These are phyloP conservation scores for Porogramme epimiltina DNA, from an alignment of 1,284 basidiomycete genomes.

Conservation along the genomic window DNA sequence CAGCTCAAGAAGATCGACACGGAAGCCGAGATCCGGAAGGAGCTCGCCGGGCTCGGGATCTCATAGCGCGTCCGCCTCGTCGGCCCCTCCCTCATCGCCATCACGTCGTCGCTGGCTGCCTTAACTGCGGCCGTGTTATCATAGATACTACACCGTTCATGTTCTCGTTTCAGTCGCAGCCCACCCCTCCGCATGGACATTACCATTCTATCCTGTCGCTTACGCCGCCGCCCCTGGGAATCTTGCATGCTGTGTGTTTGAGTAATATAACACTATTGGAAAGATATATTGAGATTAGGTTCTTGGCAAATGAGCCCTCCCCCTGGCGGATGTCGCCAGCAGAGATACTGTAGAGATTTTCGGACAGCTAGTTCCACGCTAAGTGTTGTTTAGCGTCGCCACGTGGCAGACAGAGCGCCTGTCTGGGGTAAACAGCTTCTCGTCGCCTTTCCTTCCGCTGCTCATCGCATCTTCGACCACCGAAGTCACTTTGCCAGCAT, in stretches of 20 bases:
- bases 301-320: not conserved
- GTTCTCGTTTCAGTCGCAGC: not conserved
- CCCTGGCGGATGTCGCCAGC: not conserved
- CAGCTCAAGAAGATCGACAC: constrained; percentile 95
- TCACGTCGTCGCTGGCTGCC: not conserved
- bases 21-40: constrained; percentile 81
- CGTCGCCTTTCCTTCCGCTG: too few species aligned
- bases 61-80: constrained; percentile 18
- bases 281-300: not conserved
- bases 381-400: not conserved
- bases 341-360: not conserved
- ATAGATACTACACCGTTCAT: not conserved
- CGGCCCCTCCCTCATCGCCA: not conserved
- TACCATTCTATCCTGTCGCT: not conserved
- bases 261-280: not conserved
- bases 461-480: too few species aligned
- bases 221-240: not conserved
- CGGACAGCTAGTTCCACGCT: too few species aligned
- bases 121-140: not conserved
- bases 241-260: not conserved
- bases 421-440: not conserved
- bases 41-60: constrained; percentile 58
- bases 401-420: not conserved
- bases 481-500: too few species aligned
- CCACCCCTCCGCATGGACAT: not conserved